Percentiles rank a stretch among this genome's conserved stretches.
Evolutionary conservation across 1,139 yeast genomes (phyloP).

Genomic region (Debaryomyces nepalensis): DNA sequence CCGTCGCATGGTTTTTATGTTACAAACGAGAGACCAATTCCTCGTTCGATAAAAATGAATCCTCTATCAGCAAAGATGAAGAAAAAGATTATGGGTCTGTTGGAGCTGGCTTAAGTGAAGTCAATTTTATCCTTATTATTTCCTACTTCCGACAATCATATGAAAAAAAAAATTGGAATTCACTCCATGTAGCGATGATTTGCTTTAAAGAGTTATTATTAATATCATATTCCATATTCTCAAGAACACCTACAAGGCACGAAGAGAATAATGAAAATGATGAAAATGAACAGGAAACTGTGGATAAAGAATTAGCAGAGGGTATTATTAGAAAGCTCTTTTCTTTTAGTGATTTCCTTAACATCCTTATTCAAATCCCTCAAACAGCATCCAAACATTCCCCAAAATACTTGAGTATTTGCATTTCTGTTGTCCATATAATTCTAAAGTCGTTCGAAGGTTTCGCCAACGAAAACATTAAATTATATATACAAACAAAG

Average conservation of each 20-base stretch:
- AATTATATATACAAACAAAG: conserved; percentile 57
- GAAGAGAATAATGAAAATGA: conserved; percentile 34
- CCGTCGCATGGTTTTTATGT: conserved; percentile 71
- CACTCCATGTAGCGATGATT: conserved; percentile 72
- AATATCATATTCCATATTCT: conserved; percentile 56
- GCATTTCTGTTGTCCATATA: conserved; percentile 69
- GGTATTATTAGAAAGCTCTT: conserved; percentile 57
- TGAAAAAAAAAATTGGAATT: conserved; percentile 56
- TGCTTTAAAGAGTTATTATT: conserved; percentile 69
- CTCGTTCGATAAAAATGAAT: conserved; percentile 16
- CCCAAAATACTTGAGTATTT: conserved; percentile 61
- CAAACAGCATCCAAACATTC: conserved; percentile 70
- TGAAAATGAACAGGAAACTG: conserved; percentile 53
- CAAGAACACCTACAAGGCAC: conserved; percentile 37
- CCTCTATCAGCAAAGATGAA: conserved; percentile 20
- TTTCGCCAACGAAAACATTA: conserved; percentile 65
- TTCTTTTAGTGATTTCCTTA: conserved; percentile 66
- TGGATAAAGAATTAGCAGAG: conserved; percentile 53
- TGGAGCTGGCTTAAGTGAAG: conserved; percentile 69
- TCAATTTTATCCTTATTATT: conserved; percentile 63
- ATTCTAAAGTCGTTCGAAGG: conserved; percentile 70
- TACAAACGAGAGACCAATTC: conserved; percentile 37
- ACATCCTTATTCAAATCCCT: conserved; percentile 62
- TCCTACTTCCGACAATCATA: conserved; percentile 58
- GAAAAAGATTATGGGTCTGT: conserved; percentile 61